Evolutionary conservation across 2,329 filamentous ascomycete species (phyloP).

Genomic region (Scedosporium boydii): DNA sequence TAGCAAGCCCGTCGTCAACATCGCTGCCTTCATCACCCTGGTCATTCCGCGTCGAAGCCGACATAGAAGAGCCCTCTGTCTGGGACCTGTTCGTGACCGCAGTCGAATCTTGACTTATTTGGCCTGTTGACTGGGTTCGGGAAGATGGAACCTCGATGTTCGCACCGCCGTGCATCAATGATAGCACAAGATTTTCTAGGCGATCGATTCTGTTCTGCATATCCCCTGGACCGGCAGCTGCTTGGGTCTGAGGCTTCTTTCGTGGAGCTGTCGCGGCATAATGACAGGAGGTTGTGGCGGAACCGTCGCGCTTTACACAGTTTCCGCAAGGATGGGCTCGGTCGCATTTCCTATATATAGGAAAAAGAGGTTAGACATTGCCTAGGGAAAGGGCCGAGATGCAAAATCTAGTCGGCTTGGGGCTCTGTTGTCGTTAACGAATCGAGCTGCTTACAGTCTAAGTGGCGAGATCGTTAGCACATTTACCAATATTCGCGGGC

Average conservation of each 20-base stretch:
- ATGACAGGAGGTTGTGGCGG: conserved; percentile 69
- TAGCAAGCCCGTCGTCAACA: conserved; percentile 57
- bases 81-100: conserved; percentile 15
- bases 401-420: conserved; percentile 1
- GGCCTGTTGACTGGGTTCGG: conserved; percentile 10
- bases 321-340: conserved; percentile 87
- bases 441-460: conserved; percentile 18
- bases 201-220: conserved; percentile 98
- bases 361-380: background rate
- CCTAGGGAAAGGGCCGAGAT: no score
- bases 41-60: conserved; percentile 24
- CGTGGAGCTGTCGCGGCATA: conserved; percentile 65
- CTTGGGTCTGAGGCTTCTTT: conserved; percentile 64
- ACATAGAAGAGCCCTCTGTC: conserved; percentile 19
- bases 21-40: conserved; percentile 57
- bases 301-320: conserved; percentile 82
- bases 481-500: conserved; percentile 2
- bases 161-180: conserved; percentile 81
- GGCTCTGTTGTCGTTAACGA: conserved; percentile 6
- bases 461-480: conserved; percentile 21
- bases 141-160: conserved; percentile 33
- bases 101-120: background rate
- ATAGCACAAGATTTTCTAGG: conserved; percentile 83
- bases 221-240: conserved; percentile 64
- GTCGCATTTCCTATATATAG: conserved; percentile 79